Evolutionary conservation across 1,139 yeast genomes (phyloP).

Genomic region (Yamadazyma triangularis): DNA sequence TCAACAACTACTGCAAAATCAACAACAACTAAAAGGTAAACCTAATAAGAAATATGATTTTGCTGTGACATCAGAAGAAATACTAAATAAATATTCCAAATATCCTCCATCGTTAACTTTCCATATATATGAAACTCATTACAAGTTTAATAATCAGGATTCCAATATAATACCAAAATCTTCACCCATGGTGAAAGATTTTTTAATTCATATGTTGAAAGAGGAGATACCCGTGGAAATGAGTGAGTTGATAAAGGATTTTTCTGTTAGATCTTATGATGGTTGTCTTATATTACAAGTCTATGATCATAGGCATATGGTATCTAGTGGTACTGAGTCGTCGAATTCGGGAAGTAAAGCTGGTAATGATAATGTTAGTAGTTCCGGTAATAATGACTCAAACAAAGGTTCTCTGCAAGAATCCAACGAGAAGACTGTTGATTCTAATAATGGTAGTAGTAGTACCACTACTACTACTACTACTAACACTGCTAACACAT

Average conservation of each 20-base stretch:
- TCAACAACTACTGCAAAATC: conserved; percentile 31
- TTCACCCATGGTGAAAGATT: conserved; percentile 75
- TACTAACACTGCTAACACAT: neutral
- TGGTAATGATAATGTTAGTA: conserved; percentile 4
- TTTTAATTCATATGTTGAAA: conserved; percentile 70
- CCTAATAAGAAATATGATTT: conserved; percentile 44
- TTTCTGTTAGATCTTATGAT: conserved; percentile 77
- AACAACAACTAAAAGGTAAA: conserved; percentile 34
- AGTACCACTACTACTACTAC: conserved; percentile 1
- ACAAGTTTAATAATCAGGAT: conserved; percentile 63
- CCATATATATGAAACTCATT: conserved; percentile 88
- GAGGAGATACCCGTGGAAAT: conserved; percentile 88
- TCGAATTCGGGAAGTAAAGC: conserved; percentile 2
- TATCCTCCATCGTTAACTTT: conserved; percentile 81
- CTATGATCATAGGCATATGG: conserved; percentile 61
- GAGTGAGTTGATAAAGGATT: conserved; percentile 83
- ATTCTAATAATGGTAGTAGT: neutral
- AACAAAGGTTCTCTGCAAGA: conserved; percentile 3
- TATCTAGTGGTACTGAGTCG: conserved; percentile 8
- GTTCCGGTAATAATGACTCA: conserved; percentile 3
- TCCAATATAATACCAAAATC: conserved; percentile 79
- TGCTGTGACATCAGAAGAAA: conserved; percentile 67
- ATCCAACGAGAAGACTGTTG: neutral
- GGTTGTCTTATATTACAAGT: conserved; percentile 85
- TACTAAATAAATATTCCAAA: conserved; percentile 73